Base-by-base conservation (phyloP, 345 rosid species). In the Ricinus communis region DNA sequence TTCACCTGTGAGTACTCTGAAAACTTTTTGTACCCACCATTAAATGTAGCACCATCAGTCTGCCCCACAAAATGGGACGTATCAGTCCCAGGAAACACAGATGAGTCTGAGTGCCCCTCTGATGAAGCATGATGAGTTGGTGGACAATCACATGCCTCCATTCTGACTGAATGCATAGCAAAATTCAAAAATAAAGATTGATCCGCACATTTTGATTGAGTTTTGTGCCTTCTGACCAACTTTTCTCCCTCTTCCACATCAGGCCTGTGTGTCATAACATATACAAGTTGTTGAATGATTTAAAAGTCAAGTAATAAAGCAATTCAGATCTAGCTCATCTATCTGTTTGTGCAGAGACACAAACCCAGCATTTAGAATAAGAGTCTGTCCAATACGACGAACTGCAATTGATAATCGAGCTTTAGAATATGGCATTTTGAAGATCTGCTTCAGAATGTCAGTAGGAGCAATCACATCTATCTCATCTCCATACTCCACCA, bases 111-210 rank as follows among this genome's bases (percentile, higher is more conserved):
- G 55, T 81, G 84, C 65, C 77, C 77, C 83, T 83, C 85, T 25
- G 86, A 43, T 25, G 80, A 71, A 25, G 84, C 41, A 19, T 75
- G 86, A 83, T 90, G 86, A 22, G 83, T 74, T 21, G 93, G 96
- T 0, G 98, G 98, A 55, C 91, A 87, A 84, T 94, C 98, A 88
- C 98, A 94, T 33, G 97, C 97, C 86, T 94, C 98, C 97, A 90
- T 75, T 76, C 98, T 86, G 66, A 90, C 97, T 47, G 98, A 94
- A 79, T 94, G 98, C 98, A 94, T 94, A 28, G 98, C 98, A 67
- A 94, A 94, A 81, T 94, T 90, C 56, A 91, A 75, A 87, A 94
- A 90, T 71, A 94, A 82, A 25, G 96, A 84, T 64, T 91, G 87
- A 65, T 94, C 98, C 21, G 87, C 83, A 81, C 96, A 88, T 81